phyloP scores from a whole-genome alignment of 768 basidiomycete genomes.

The Suillus subaureus region DNA sequence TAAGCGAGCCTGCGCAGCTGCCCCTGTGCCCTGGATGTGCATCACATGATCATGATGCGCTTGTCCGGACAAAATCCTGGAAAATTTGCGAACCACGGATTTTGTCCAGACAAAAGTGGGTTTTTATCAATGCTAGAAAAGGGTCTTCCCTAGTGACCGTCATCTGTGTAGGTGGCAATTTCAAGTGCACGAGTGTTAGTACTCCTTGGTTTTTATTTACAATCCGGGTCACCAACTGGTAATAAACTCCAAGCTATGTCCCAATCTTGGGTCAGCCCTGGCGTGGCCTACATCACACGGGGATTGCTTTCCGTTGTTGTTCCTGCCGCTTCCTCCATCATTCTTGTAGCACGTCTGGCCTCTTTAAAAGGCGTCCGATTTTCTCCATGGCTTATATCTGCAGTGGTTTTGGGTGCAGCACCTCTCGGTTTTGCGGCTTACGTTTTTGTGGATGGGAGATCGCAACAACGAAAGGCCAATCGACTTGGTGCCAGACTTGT shows the following conservation, averaged over 20 bases:
- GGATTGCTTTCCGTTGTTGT: conserved; percentile 16
- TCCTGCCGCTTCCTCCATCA: conserved; percentile 13
- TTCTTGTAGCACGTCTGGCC: conserved; percentile 18
- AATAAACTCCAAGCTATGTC: neutral
- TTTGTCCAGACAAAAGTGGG: no score
- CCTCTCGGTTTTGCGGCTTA: conserved; percentile 7
- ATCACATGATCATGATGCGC: no score
- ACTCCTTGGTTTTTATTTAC: no score
- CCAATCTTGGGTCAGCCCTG: conserved; percentile 18
- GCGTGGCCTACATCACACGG: conserved; percentile 24
- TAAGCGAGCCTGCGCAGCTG: no score
- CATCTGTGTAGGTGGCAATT: no score
- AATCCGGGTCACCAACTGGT: neutral
- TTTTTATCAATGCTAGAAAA: no score
- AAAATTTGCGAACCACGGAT: no score
- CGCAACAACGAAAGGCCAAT: conserved; percentile 22
- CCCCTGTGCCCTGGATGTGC: no score
- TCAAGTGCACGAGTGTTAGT: no score
- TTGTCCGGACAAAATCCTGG: no score
- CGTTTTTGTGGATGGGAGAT: conserved; percentile 10
- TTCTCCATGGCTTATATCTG: conserved; percentile 4
- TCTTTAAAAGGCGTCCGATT: conserved; percentile 15
- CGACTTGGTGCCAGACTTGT: conserved; percentile 27
- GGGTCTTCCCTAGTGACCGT: no score
- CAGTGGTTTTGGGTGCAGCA: conserved; percentile 9